phyloP scores from a whole-genome alignment of 2,329 filamentous ascomycete species.

The Ceratocystiopsis minuta region DNA sequence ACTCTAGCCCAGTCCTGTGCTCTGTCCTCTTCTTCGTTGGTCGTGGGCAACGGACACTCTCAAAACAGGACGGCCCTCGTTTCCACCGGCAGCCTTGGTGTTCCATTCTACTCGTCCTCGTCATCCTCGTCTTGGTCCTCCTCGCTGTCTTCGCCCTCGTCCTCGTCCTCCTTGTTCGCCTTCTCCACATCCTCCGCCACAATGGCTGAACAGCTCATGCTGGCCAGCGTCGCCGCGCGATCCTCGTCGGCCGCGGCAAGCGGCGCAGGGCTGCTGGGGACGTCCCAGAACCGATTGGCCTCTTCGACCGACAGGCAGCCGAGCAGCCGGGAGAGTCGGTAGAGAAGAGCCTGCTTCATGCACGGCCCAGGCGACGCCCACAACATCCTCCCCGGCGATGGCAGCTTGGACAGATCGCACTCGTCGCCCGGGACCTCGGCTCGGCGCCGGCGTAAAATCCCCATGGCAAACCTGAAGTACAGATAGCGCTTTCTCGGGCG shows the following conservation, averaged over 20 bases:
- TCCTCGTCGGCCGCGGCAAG: too few relatives aligned
- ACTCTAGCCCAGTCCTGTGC: too few relatives aligned
- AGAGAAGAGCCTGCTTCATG: neutral
- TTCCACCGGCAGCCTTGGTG: too few relatives aligned
- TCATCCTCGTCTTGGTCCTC: conserved; percentile 27
- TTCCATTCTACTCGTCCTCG: too few relatives aligned
- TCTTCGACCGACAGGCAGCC: neutral
- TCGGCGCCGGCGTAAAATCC: neutral
- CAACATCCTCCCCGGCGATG: neutral
- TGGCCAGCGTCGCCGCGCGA: too few relatives aligned
- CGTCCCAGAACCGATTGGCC: neutral
- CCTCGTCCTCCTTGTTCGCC: neutral
- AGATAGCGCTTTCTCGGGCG: neutral
- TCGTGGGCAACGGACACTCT: too few relatives aligned
- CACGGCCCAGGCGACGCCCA: neutral
- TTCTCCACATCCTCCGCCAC: too few relatives aligned
- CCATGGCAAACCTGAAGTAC: conserved; percentile 1
- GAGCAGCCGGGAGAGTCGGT: neutral
- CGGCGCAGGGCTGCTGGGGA: neutral
- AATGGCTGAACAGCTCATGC: too few relatives aligned
- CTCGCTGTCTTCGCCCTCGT: neutral
- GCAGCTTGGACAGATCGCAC: neutral
- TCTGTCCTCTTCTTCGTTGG: too few relatives aligned
- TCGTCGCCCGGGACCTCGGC: neutral
- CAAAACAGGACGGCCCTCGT: too few relatives aligned